A percentile compares a stretch with the other conserved stretches of the same genome.
These are phyloP conservation scores for Dinochytrium kinnereticum DNA, from an alignment of 371 early-diverging fungal genomes.

Conservation along the genomic window DNA sequence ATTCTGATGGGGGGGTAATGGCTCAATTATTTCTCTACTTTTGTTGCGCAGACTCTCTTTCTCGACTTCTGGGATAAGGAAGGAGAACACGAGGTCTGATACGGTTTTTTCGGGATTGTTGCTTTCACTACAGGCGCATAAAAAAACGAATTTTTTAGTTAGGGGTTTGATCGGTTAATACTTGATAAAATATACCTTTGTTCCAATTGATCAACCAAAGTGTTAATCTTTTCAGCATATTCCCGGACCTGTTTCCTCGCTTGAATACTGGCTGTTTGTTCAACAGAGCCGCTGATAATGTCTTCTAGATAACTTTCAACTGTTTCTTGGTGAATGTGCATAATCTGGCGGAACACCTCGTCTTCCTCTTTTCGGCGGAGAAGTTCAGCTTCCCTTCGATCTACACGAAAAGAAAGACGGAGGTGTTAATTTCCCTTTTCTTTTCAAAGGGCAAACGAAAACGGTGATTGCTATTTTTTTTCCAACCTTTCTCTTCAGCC, in stretches of 20 bases:
- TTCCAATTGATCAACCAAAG: constrained; percentile 39
- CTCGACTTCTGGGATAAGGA: constrained; percentile 60
- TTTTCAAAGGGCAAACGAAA: neutral
- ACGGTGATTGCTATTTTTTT: too few relatives aligned
- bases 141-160: too few relatives aligned
- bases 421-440: too few relatives aligned
- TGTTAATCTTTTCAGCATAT: constrained; percentile 42
- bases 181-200: constrained; percentile 28
- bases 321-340: constrained; percentile 58
- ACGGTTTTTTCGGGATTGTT: constrained; percentile 32
- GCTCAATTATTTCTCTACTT: too few relatives aligned
- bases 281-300: constrained; percentile 43
- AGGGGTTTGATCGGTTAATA: neutral
- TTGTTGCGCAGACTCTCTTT: constrained; percentile 43
- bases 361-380: constrained; percentile 49
- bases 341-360: constrained; percentile 56
- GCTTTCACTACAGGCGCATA: neutral
- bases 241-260: constrained; percentile 48
- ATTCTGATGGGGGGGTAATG: too few relatives aligned
- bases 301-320: constrained; percentile 60
- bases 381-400: constrained; percentile 51
- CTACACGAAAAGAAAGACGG: constrained; percentile 19
- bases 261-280: constrained; percentile 39
- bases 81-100: constrained; percentile 54
- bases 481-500: constrained; percentile 55